A percentile compares a stretch with the other conserved stretches of the same genome.
phyloP scores from a whole-genome alignment of 2,329 filamentous ascomycete species.

The Talaromyces sp. region DNA sequence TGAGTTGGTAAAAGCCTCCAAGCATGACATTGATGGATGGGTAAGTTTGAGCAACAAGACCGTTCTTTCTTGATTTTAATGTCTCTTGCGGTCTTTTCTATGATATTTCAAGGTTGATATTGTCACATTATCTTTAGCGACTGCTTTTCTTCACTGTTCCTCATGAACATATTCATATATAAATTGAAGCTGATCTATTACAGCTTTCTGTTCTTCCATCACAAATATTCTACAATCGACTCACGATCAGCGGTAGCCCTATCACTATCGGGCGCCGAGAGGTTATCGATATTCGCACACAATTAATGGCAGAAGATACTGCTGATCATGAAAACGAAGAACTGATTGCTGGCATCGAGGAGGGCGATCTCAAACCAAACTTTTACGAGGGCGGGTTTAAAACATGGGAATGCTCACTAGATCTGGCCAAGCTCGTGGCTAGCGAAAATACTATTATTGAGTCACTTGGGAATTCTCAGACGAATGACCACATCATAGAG shows the following conservation, averaged over 20 bases:
- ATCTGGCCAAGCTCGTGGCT: conserved; percentile 53
- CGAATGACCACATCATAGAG: conserved; percentile 46
- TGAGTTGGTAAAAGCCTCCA: conserved; percentile 38
- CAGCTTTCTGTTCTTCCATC: conserved; percentile 60
- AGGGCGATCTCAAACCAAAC: conserved; percentile 61
- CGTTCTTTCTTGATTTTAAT: not conserved
- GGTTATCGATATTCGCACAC: conserved; percentile 65
- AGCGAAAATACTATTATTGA: conserved; percentile 19
- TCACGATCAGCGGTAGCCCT: conserved; percentile 44
- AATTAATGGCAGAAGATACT: conserved; percentile 63
- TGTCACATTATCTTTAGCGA: too few relatives aligned
- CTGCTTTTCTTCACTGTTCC: too few relatives aligned
- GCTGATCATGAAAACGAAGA: conserved; percentile 47
- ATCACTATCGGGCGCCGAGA: conserved; percentile 57
- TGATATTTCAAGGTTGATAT: too few relatives aligned
- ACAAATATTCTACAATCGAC: conserved; percentile 61
- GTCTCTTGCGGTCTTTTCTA: too few relatives aligned
- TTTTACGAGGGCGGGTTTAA: conserved; percentile 71
- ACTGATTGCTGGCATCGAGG: conserved; percentile 52
- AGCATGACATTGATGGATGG: conserved; percentile 52
- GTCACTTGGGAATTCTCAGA: conserved; percentile 11
- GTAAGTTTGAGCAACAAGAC: conserved; percentile 39
- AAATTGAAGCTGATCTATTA: conserved; percentile 8
- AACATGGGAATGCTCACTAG: conserved; percentile 68
- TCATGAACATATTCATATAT: not conserved